A percentile compares a stretch with the other conserved stretches of the same genome.
phyloP scores from a whole-genome alignment of 495 filamentous ascomycete species.

The Neurospora sp. region DNA sequence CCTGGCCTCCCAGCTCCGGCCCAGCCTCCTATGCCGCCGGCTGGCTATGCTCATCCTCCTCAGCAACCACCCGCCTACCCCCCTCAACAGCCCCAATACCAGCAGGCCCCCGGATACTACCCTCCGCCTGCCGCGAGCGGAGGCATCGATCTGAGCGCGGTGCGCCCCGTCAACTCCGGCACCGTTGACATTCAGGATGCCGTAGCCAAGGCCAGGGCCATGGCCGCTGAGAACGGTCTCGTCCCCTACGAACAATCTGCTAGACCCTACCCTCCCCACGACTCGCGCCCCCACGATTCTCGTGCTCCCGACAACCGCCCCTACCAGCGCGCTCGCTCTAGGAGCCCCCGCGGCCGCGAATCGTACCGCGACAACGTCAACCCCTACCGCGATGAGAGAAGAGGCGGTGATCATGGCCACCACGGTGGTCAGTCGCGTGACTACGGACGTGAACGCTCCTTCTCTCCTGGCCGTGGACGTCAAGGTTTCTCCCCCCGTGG shows the following conservation, averaged over 20 bases:
- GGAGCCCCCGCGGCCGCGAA: conserved; percentile 51
- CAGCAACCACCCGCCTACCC: conserved; percentile 18
- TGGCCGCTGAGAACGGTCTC: conserved; percentile 61
- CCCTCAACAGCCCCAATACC: conserved; percentile 31
- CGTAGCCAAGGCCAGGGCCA: conserved; percentile 60
- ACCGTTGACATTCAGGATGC: conserved; percentile 64
- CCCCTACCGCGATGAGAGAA: conserved; percentile 67
- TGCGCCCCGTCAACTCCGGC: conserved; percentile 63
- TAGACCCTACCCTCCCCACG: conserved; percentile 20
- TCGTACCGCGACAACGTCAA: conserved; percentile 61
- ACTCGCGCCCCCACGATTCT: conserved; percentile 17
- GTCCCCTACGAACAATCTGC: conserved; percentile 38
- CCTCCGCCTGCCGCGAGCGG: conserved; percentile 62
- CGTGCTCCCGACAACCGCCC: conserved; percentile 32
- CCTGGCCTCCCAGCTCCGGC: conserved; percentile 25
- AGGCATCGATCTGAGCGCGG: conserved; percentile 61
- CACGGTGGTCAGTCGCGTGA: conserved; percentile 30
- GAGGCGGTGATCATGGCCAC: conserved; percentile 32
- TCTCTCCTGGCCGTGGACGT: conserved; percentile 44
- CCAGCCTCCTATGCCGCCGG: conserved; percentile 3
- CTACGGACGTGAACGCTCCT: conserved; percentile 53
- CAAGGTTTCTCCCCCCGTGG: conserved; percentile 41
- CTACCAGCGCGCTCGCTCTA: conserved; percentile 57
- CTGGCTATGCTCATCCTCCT: conserved; percentile 15
- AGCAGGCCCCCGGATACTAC: conserved; percentile 39